Evolutionary conservation across 2,329 filamentous ascomycete species (phyloP).

Genomic region (Ophiostoma australiae): DNA sequence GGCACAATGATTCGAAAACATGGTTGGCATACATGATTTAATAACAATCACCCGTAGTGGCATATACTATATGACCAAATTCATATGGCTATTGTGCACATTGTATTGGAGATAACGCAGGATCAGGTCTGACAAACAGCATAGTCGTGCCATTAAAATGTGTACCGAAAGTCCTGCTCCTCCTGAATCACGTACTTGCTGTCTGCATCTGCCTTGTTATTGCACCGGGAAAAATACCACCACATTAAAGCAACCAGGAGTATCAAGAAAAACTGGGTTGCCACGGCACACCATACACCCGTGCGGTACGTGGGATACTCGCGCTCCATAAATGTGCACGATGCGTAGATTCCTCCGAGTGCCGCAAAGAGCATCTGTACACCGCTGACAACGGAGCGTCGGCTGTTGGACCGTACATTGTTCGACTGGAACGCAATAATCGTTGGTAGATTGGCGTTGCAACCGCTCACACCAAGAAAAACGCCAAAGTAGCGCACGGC

Average conservation of each 20-base stretch:
- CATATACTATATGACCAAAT: not conserved
- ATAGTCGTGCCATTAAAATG: not conserved
- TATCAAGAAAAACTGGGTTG: constrained; percentile 44
- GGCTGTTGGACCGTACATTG: constrained; percentile 57
- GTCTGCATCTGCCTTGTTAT: constrained; percentile 43
- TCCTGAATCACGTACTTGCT: not conserved
- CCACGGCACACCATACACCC: constrained; percentile 52
- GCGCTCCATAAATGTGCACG: constrained; percentile 57
- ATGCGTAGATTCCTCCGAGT: constrained; percentile 55
- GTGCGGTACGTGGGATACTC: constrained; percentile 51
- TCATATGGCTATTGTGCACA: not conserved
- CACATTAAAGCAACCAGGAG: constrained; percentile 41
- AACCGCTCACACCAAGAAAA: constrained; percentile 67
- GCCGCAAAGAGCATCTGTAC: constrained; percentile 34
- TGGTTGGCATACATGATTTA: not conserved
- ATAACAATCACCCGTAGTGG: not conserved
- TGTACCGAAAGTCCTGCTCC: not conserved
- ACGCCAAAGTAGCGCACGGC: constrained; percentile 65
- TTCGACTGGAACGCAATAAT: constrained; percentile 77
- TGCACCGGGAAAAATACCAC: constrained; percentile 41
- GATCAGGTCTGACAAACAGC: not conserved
- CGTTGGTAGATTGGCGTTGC: constrained; percentile 70
- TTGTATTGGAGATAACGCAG: not conserved
- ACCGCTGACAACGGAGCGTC: constrained; percentile 32
- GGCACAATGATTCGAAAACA: not conserved